Conservation (phyloP, 805 yeast species). For the Schwanniomyces yamadae region DNA sequence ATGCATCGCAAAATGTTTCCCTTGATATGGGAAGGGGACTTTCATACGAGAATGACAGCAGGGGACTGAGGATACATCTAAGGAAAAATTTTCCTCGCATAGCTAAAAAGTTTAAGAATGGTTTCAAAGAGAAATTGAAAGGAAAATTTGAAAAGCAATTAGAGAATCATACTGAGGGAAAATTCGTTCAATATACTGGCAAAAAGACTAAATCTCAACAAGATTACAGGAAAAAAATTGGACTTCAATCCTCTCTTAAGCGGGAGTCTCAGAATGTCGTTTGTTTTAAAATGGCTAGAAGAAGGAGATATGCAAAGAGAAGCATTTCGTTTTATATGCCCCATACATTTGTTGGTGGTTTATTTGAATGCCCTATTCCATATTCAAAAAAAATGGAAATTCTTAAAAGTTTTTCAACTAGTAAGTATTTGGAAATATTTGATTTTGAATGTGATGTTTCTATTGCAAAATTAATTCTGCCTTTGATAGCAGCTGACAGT, state of each 20-base stretch:
- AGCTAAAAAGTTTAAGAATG: constrained; percentile 10
- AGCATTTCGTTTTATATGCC: constrained; percentile 51
- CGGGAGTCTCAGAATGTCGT: constrained; percentile 28
- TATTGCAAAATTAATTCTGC: constrained; percentile 47
- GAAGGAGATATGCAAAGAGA: constrained; percentile 50
- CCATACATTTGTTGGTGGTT: constrained; percentile 60
- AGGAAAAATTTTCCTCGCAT: too few species aligned
- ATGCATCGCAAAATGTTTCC: too few species aligned
- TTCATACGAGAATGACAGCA: too few species aligned
- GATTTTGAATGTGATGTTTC: constrained; percentile 34
- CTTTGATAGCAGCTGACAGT: constrained; percentile 59
- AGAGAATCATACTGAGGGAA: background rate
- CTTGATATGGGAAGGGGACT: too few species aligned
- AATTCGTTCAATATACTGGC: constrained; percentile 25
- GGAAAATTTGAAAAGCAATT: constrained; percentile 1
- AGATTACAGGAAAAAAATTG: constrained; percentile 14
- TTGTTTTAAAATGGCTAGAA: constrained; percentile 59
- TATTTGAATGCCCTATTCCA: constrained; percentile 50
- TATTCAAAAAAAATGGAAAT: constrained; percentile 20
- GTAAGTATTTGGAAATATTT: constrained; percentile 15
- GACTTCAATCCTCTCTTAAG: constrained; percentile 20
- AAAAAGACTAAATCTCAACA: constrained; percentile 13
- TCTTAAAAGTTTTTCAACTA: constrained; percentile 14
- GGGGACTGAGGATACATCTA: too few species aligned
- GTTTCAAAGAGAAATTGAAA: constrained; percentile 2